A percentile compares a stretch with the other conserved stretches of the same genome.
These are phyloP conservation scores for Exophiala sp. DNA, from an alignment of 2,329 filamentous ascomycete genomes.

Conservation along the genomic window DNA sequence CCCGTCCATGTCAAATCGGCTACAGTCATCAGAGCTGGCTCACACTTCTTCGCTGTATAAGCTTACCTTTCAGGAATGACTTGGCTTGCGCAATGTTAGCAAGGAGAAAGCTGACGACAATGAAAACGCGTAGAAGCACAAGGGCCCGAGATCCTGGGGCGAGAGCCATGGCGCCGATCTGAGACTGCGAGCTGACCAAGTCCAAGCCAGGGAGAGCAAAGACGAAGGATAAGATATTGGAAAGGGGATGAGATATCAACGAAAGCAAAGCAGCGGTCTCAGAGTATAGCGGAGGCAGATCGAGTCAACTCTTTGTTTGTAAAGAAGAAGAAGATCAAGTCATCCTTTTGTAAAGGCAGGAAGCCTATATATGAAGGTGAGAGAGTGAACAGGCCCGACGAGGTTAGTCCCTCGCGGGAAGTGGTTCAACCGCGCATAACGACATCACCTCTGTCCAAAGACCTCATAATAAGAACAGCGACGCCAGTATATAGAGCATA, in stretches of 20 bases:
- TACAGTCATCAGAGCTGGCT: constrained; percentile 7
- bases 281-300: not conserved
- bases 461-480: not conserved
- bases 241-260: not conserved
- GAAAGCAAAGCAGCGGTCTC: not conserved
- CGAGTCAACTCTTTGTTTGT: not conserved
- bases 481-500: not conserved
- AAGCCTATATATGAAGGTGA: not conserved
- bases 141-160: not conserved
- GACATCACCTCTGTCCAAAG: not conserved
- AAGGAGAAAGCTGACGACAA: not conserved
- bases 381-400: not conserved
- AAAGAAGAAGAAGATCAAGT: not conserved
- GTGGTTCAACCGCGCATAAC: not conserved
- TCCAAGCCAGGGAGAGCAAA: not conserved
- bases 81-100: constrained; percentile 4
- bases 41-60: not conserved
- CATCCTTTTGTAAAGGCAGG: not conserved
- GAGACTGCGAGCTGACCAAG: not conserved
- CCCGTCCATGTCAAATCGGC: constrained; percentile 20
- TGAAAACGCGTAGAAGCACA: not conserved
- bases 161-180: constrained; percentile 5
- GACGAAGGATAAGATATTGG: not conserved
- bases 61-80: constrained; percentile 17
- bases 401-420: no score